Conservation (phyloP, 2,329 filamentous ascomycete species). For the Neurospora sp. region DNA sequence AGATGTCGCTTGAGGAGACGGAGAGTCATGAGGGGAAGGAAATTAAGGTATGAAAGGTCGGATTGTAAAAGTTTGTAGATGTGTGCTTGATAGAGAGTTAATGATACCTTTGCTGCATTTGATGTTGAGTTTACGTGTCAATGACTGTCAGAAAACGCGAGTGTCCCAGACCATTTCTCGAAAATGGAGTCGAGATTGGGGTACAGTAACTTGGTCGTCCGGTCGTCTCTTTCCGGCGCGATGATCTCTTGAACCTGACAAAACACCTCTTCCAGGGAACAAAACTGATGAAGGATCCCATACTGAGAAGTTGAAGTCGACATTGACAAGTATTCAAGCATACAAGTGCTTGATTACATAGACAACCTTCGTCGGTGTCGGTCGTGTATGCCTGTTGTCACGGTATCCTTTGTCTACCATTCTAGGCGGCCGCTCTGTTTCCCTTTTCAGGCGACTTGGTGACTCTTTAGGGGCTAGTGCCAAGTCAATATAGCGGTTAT, state of each 20-base stretch:
- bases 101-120: not conserved
- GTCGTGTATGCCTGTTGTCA: too few relatives aligned
- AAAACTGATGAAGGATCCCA: too few relatives aligned
- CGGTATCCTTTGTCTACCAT: not conserved
- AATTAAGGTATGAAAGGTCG: not conserved
- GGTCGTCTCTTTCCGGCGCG: not conserved
- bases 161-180: not conserved
- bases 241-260: too few relatives aligned
- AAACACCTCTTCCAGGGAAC: too few relatives aligned
- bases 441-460: not conserved
- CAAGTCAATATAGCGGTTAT: not conserved
- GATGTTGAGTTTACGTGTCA: too few relatives aligned
- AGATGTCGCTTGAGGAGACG: not conserved
- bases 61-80: not conserved
- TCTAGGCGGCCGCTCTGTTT: not conserved
- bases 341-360: too few relatives aligned
- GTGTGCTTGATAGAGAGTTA: not conserved
- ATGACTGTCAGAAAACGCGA: not conserved
- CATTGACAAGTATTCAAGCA: too few relatives aligned
- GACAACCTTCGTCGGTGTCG: too few relatives aligned
- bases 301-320: accelerated
- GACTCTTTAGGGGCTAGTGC: not conserved
- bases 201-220: not conserved
- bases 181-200: not conserved
- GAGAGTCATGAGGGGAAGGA: not conserved